Evolutionary conservation across 2,329 filamentous ascomycete species (phyloP).

Genomic region (Apiospora saccharicola): DNA sequence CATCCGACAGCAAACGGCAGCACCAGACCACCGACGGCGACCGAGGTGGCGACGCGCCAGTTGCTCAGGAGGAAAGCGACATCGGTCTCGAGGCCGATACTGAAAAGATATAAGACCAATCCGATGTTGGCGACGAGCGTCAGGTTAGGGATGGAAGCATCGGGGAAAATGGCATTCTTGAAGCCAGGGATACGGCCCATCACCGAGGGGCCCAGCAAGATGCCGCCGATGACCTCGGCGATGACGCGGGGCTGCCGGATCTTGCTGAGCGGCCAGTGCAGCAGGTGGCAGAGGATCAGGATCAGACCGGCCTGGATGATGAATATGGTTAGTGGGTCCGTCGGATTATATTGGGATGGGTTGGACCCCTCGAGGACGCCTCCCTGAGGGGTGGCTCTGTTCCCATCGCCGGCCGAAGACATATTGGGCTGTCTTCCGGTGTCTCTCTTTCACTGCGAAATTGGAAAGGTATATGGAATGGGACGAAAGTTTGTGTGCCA

Average conservation of each 20-base stretch:
- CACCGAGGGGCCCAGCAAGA: slow-evolving; percentile 77
- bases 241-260: slow-evolving; percentile 79
- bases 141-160: slow-evolving; percentile 67
- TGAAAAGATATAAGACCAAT: slow-evolving; percentile 75
- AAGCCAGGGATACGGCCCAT: slow-evolving; percentile 78
- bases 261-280: slow-evolving; percentile 76
- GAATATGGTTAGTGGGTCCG: slow-evolving; percentile 77
- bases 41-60: slow-evolving; percentile 73
- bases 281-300: slow-evolving; percentile 73
- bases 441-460: neutral
- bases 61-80: slow-evolving; percentile 72
- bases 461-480: neutral
- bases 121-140: slow-evolving; percentile 76
- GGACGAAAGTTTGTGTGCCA: neutral
- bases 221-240: slow-evolving; percentile 78
- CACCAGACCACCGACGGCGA: slow-evolving; percentile 73
- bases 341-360: slow-evolving; percentile 71
- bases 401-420: slow-evolving; percentile 39
- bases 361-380: slow-evolving; percentile 77
- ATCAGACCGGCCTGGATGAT: slow-evolving; percentile 81
- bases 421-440: neutral
- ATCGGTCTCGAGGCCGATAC: slow-evolving; percentile 79
- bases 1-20: slow-evolving; percentile 76
- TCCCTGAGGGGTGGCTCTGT: slow-evolving; percentile 50
- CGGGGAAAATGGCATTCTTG: slow-evolving; percentile 70